Base-by-base conservation (phyloP, 257 asterid genomes). In the Lavandula angustifolia region DNA sequence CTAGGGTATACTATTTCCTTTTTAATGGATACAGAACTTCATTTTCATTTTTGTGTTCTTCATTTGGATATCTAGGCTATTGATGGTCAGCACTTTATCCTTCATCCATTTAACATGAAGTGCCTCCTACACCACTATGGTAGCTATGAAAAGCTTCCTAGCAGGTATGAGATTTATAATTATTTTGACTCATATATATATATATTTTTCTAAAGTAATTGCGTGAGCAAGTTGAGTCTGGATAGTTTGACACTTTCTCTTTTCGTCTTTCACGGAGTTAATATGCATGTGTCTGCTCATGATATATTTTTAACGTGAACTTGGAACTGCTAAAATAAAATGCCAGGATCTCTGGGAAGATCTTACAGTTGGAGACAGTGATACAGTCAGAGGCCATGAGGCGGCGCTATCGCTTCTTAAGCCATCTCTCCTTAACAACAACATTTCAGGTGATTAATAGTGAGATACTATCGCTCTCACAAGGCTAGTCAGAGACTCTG, bases 391-490 rank as follows among this genome's bases (percentile, higher is more conserved):
- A 92, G 79, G 86, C 84, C 54, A 77, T 82, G 72, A 87, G 97
- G 75, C 85, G 87, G 71, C 96, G 96, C 59, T 92, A 85, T 69
- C 97, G 97, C 67, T 89, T 80, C 82, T 68, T 92, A 75, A 89
- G 99, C 81, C 99, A 92, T 82, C 82, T 92, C 72, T 84, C 99
- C 75, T 78, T 92, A 79, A 85, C 99, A 70, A 85, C 99, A 62
- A 81, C 91, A 40, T 87, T 85, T 79, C 95, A 92, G 95, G 99
- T 89, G 61, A 70, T 64, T 43, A 60, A 34, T 44, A 32, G 41
- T 44, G 33, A 55, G 47, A 71, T 32, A 10, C 42, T 53, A 18
- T 33, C 31, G 6, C 50, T 7, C 9, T 43, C 60, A 38, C 13
- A 4, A 7, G 50, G 65, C 31, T 34, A 22, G 53, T 38, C 37